phyloP scores from a whole-genome alignment of 257 asterid genomes.

The Solanum neorickii region DNA sequence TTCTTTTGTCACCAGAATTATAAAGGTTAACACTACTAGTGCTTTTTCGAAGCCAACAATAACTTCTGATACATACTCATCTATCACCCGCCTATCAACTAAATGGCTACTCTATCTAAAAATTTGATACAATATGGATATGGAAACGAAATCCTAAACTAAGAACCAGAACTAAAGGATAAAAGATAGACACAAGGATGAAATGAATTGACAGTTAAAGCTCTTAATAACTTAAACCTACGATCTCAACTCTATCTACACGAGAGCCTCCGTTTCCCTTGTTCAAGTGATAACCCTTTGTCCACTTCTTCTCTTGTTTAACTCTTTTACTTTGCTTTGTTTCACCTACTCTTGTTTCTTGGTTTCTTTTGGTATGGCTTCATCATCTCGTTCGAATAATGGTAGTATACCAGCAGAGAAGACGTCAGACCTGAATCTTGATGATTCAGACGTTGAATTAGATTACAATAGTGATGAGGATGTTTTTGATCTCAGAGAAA shows the following conservation, averaged over 20 bases:
- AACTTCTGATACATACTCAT: neutral
- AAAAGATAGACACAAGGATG: neutral
- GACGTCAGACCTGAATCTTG: neutral
- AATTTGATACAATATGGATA: neutral
- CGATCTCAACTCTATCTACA: neutral
- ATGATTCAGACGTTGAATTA: neutral
- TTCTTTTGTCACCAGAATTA: neutral
- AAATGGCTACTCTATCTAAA: neutral
- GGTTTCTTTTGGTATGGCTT: neutral
- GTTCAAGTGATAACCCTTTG: neutral
- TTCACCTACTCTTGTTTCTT: neutral
- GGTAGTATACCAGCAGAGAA: neutral
- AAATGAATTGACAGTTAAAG: neutral
- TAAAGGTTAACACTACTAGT: neutral
- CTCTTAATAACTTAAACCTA: neutral
- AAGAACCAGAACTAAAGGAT: neutral
- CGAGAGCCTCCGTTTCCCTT: neutral
- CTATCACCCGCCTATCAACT: neutral
- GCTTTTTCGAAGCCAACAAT: neutral
- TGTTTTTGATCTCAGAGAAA: neutral
- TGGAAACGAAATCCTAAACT: neutral
- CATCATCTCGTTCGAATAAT: neutral
- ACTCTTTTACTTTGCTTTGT: neutral
- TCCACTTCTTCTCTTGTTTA: neutral
- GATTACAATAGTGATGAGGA: neutral